phyloP scores from a whole-genome alignment of 108 stramenopile species.

The Bacterosira constricta region DNA sequence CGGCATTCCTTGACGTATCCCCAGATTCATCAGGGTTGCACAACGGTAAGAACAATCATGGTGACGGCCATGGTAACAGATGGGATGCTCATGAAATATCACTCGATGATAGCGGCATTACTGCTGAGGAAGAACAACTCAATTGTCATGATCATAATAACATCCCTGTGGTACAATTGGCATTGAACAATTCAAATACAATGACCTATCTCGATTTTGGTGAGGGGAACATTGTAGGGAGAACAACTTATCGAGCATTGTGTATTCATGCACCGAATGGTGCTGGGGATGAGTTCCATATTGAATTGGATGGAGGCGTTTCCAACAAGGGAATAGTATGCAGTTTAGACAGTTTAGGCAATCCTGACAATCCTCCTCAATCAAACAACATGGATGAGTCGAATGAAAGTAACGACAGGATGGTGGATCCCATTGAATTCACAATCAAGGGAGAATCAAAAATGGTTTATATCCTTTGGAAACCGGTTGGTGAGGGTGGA shows the following conservation, averaged over 20 bases:
- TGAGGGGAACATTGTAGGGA: not conserved
- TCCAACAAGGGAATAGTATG: not conserved
- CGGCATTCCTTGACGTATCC: too few species aligned
- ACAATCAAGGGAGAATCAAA: not conserved
- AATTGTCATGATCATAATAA: not conserved
- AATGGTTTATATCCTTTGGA: not conserved
- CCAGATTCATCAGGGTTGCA: too few species aligned
- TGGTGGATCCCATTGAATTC: not conserved
- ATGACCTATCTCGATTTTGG: not conserved
- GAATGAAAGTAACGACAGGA: not conserved
- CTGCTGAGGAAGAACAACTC: too few species aligned
- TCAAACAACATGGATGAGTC: not conserved
- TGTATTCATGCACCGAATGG: constrained; percentile 1
- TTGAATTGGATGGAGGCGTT: not conserved
- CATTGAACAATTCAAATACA: not conserved
- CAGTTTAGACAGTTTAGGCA: too few species aligned
- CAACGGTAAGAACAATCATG: not conserved
- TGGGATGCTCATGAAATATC: not conserved
- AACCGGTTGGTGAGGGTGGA: not conserved
- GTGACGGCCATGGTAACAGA: not conserved
- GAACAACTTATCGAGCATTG: not conserved
- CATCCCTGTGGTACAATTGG: constrained; percentile 3
- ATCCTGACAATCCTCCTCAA: too few species aligned
- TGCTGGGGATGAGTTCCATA: not conserved
- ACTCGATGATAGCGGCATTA: too few species aligned